phyloP scores from a whole-genome alignment of 1,284 basidiomycete genomes.

The Leccinum pachyderme region DNA sequence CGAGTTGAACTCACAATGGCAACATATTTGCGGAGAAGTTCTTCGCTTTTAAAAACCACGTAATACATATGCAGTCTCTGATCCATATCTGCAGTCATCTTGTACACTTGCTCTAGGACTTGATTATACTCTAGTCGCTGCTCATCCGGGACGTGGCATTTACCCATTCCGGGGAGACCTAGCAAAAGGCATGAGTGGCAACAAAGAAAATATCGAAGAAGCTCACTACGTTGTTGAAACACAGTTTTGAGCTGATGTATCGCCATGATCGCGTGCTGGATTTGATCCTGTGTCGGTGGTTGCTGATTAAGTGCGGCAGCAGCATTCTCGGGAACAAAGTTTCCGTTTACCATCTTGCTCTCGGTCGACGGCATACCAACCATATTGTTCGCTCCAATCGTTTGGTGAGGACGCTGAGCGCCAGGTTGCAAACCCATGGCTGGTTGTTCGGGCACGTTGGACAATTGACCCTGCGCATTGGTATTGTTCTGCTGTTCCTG shows the following conservation, averaged over 20 bases:
- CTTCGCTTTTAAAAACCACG: constrained; percentile 45
- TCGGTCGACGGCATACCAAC: constrained; percentile 18
- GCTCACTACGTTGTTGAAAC: constrained; percentile 35
- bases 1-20: constrained; percentile 48
- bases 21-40: constrained; percentile 45
- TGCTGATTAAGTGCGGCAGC: constrained; percentile 11
- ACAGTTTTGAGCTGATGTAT: constrained; percentile 36
- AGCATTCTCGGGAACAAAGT: constrained; percentile 14
- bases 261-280: constrained; percentile 29
- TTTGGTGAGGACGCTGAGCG: constrained; percentile 21
- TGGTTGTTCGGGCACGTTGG: constrained; percentile 26
- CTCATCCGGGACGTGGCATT: constrained; percentile 45
- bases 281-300: constrained; percentile 30
- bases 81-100: constrained; percentile 46
- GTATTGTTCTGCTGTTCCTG: constrained; percentile 26
- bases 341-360: constrained; percentile 20
- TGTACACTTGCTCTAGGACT: constrained; percentile 48
- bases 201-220: constrained; percentile 11
- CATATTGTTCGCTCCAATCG: constrained; percentile 16
- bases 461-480: constrained; percentile 15
- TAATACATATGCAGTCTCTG: constrained; percentile 48
- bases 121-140: constrained; percentile 51
- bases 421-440: constrained; percentile 16
- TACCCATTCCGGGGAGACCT: constrained; percentile 27
- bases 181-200: constrained; percentile 11